These are phyloP conservation scores for Cnidoscolus chayamansa DNA, from an alignment of 441 rosid species.

Conservation along the genomic window DNA sequence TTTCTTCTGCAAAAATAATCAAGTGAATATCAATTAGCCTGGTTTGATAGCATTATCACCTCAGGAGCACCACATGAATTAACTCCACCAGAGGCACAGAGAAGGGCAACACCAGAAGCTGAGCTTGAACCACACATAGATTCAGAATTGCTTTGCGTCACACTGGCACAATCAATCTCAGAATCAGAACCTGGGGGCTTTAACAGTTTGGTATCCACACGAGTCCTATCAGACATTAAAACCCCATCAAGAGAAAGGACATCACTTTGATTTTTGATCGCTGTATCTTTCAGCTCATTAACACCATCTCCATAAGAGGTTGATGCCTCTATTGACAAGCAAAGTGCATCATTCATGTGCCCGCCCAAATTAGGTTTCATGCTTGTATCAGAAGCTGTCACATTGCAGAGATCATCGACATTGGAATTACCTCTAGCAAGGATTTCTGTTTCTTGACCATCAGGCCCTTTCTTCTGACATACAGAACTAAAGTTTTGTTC, in stretches of 20 bases:
- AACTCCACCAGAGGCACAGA: constrained; percentile 29
- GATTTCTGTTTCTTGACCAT: background rate
- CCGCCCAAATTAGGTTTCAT: constrained; percentile 11
- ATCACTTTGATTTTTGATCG: constrained; percentile 2
- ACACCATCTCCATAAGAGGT: constrained; percentile 13
- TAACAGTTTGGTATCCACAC: constrained; percentile 15
- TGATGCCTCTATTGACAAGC: background rate
- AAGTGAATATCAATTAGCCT: constrained; percentile 28
- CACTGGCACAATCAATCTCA: constrained; percentile 8
- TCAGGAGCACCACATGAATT: constrained; percentile 26
- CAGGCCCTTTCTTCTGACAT: constrained; percentile 18
- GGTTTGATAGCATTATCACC: constrained; percentile 34
- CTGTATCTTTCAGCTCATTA: constrained; percentile 14
- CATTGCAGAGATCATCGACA: background rate
- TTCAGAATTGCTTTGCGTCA: constrained; percentile 16
- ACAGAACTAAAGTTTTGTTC: constrained; percentile 5
- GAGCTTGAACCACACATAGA: constrained; percentile 24
- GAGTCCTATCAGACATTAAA: constrained; percentile 12
- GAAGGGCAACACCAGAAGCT: constrained; percentile 23
- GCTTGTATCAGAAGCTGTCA: constrained; percentile 9
- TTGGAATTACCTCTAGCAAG: background rate
- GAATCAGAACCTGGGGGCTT: constrained; percentile 14
- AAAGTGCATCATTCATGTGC: constrained; percentile 6
- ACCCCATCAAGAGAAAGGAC: constrained; percentile 10
- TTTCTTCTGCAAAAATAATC: constrained; percentile 6